Evolutionary conservation across 2,329 filamentous ascomycete species (phyloP).

Genomic region (Hymenotorrendiella dingleyae): DNA sequence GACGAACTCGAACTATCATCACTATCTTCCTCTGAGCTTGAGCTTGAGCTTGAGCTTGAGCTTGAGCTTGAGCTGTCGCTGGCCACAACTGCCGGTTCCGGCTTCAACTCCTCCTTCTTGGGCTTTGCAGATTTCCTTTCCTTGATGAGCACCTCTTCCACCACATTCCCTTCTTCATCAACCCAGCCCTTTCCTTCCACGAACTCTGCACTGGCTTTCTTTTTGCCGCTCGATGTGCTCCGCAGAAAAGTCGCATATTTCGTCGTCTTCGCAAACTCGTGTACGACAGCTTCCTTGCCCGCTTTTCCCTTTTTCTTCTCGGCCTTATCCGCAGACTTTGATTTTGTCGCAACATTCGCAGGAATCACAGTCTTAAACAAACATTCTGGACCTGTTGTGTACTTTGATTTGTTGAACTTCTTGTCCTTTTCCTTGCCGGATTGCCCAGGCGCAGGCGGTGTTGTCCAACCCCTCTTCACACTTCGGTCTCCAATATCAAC

Average conservation of each 20-base stretch:
- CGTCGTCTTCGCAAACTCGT: constrained; percentile 83
- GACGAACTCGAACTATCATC: constrained; percentile 23
- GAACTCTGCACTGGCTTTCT: constrained; percentile 54
- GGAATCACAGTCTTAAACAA: constrained; percentile 77
- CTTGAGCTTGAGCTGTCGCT: constrained; percentile 4
- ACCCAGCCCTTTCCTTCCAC: constrained; percentile 87
- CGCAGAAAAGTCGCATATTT: constrained; percentile 81
- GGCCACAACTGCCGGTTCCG: constrained; percentile 18
- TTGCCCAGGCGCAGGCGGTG: constrained; percentile 42
- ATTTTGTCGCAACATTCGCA: constrained; percentile 41
- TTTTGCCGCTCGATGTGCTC: constrained; percentile 38
- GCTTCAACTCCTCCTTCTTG: neutral
- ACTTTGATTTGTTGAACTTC: constrained; percentile 63
- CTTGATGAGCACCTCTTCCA: constrained; percentile 46
- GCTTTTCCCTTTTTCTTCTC: constrained; percentile 56
- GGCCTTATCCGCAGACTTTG: constrained; percentile 36
- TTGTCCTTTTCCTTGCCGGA: constrained; percentile 47
- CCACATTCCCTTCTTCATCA: constrained; percentile 67
- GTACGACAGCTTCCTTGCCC: constrained; percentile 61
- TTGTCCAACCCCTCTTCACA: constrained; percentile 39
- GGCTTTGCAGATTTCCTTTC: constrained; percentile 15
- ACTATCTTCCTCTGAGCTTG: constrained; percentile 4
- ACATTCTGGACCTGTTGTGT: constrained; percentile 73
- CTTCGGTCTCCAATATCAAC: constrained; percentile 57
- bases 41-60: neutral